Conservation (phyloP, 1,284 basidiomycete species). For the Cryptococcus hybrid region DNA sequence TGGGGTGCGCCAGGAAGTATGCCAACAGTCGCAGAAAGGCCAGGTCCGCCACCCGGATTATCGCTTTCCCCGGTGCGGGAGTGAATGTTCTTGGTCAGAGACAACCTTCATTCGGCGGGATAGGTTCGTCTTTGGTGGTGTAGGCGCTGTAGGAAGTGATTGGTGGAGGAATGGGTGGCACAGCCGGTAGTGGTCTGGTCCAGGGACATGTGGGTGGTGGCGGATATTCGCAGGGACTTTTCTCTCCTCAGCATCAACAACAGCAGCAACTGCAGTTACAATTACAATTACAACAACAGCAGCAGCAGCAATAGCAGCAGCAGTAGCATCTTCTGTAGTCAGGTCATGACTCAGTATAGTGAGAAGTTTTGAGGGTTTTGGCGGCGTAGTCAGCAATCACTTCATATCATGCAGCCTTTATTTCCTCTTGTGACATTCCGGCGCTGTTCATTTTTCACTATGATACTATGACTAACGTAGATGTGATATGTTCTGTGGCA, state of each 20-base stretch:
- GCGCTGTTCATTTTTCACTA: conserved; percentile 10
- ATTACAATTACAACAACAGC: no score
- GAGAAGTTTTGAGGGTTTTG: not conserved
- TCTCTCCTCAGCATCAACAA: conserved; percentile 14
- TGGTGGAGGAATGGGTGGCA: conserved; percentile 2
- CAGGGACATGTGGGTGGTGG: not conserved
- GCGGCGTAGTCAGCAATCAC: not conserved
- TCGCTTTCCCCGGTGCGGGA: conserved; percentile 2
- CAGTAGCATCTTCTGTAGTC: not conserved
- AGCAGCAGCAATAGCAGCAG: conserved; percentile 9
- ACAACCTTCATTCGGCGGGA: conserved; percentile 13
- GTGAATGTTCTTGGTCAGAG: conserved; percentile 1
- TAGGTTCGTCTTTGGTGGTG: conserved; percentile 5
- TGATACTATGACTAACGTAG: not conserved
- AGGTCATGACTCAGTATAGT: not conserved
- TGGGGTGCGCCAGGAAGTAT: conserved; percentile 13
- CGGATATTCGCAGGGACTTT: conserved; percentile 13
- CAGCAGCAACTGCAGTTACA: conserved; percentile 6
- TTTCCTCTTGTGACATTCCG: not conserved
- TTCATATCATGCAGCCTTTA: not conserved
- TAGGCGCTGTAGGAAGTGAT: not conserved
- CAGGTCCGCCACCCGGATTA: conserved; percentile 6
- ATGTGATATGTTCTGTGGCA: not conserved
- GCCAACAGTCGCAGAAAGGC: conserved; percentile 15
- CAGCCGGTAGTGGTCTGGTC: not conserved